Evolutionary conservation across 2,329 filamentous ascomycete species (phyloP), one percentile per base, ranked within the genome.

Genomic region (Didymella arachidicola): DNA sequence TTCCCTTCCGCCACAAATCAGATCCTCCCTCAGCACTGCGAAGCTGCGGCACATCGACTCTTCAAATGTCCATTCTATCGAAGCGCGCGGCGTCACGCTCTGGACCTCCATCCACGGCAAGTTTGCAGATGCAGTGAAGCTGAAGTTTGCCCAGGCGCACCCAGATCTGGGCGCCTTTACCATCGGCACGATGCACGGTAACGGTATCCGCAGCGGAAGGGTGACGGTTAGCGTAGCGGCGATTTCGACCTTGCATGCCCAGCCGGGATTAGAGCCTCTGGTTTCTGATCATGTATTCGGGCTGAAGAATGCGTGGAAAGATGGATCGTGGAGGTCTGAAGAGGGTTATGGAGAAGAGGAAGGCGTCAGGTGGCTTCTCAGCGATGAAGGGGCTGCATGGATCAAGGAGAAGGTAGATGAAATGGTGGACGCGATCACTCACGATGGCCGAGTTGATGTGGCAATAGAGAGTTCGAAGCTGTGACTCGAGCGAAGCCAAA

Each of bases 281-380:
- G 89, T 95, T n/a, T 78, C 89, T 25, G 91, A 87, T 63, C 91
- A 95, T 77, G 82, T 94, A 0, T 93, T 91, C 77, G 91, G 91
- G 0, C 72, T 95, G 76, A 78, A 89, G 56, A 94, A 94, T 79
- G 89, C 86, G 0, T 81, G 89, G 38, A 86, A 89, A 62, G 87
- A 92, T 73, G 89, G 88, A 0, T 79, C 79, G 29, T 82, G 73
- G 70, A 81, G 76, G 19, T 71, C 74, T 47, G 81, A 82, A 44
- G 25, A 46, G 11, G 78, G 80, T 49, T 76, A 78, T 45, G 70
- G 67, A 11, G 76, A 81, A 27, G 75, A 82, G 55, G 84, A 88
- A 63, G 84, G 80, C 2, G 82, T 79, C 2, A 73, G 79, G 66
- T 89, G 86, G 87, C 74, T 88, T 65, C 86, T 86, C 1, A 80